Base-by-base conservation (phyloP, 2,329 filamentous ascomycete genomes). In the Moelleriella libera region DNA sequence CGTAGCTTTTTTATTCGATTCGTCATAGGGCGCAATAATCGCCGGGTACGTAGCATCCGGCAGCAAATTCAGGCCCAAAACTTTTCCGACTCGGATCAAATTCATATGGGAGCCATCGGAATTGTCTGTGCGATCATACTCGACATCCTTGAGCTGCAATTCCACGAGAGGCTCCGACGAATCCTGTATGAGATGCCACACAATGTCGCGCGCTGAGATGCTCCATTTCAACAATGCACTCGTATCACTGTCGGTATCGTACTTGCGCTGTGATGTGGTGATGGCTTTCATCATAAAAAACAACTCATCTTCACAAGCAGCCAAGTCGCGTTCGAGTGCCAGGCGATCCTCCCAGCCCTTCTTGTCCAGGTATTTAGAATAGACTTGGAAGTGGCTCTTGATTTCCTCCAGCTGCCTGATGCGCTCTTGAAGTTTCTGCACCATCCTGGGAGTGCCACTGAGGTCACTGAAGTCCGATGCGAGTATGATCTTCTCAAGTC, bases 281-380 rank as follows among this genome's bases (percentile, higher is more conserved):
- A 98, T 98, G 40, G 92, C 94, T 59, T 98, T 97, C 92, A 98
- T 97, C 71, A 98, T 85, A 68, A 98, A 98, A 73, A 98, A 99
- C 7, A 99, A 68, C 63, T 99, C 94, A 58, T 98, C 92, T 62
- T 97, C 92, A 58, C 88, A 96, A 21, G 80, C 80, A 8, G 87
- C 79, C 45, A 98, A 70, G 60, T 98, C 92, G 46, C 85, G 83
- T 60, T 98, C 92, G 42, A 99, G 75, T n/a, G 82, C 69, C 50
- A 96, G 72, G 34, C 88, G 80, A 60, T 97, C 90, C 59, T 92
- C 81, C 89, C 90, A 97, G 11, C 89, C 89, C 58, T 85, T 80
- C 57, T 82, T 82, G 63, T 97, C 90, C 30, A 98, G 74, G 50
- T 85, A 85, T 57, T 84, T 85, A 34, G 88, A 83, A 61, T 97